Evolutionary conservation across 106 monocot genomes (phyloP), one percentile per base, ranked within the genome.

Genomic region (Dendrobium huoshanense): DNA sequence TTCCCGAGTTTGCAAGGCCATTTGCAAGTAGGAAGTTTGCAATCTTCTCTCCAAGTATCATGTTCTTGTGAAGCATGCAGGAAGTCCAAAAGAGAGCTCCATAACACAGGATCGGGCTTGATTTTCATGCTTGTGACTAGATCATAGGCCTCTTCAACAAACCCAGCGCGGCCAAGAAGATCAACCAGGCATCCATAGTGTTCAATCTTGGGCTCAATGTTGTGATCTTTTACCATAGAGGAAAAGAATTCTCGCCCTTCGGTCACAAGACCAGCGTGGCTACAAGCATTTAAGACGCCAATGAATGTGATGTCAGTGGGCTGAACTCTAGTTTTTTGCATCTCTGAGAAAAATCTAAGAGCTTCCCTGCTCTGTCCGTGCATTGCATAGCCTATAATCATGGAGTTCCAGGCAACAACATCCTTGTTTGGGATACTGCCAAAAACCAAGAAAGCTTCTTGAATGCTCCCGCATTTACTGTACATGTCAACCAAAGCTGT

Each of bases 401-500:
- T 93, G 40, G 82, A 87, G 47, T 87, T 93, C 93, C 93, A 93
- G 24, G 88, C 61, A 20, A 83, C 80, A 15, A 86, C 67, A 20
- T 78, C 82, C 61, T 24, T 87, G 31, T 48, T 41, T 0, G 42
- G 2, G 80, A 87, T 82, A 18, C 67, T 41, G 1, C 79, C 77
- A 33, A 93, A 92, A 0, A 93, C 54, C 55, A 27, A 72, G 29
- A 68, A 77, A 1, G 90, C 88, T 22, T 74, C 42, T 22, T 84
- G 77, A 33, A 85, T 75, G 20, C 70, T 67, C 9, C 93, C 90
- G 20, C 93, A 93, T 82, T 87, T 93, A 80, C 83, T 78, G 82
- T 93, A 93, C 93, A 93, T 93, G 61, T 93, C 90, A 19, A 91
- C 59, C 78, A 90, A 61, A 4, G 93, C 83, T 3, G 90, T 89